Conservation (phyloP, 306 rosid genomes). For the Bauhinia variegata region DNA sequence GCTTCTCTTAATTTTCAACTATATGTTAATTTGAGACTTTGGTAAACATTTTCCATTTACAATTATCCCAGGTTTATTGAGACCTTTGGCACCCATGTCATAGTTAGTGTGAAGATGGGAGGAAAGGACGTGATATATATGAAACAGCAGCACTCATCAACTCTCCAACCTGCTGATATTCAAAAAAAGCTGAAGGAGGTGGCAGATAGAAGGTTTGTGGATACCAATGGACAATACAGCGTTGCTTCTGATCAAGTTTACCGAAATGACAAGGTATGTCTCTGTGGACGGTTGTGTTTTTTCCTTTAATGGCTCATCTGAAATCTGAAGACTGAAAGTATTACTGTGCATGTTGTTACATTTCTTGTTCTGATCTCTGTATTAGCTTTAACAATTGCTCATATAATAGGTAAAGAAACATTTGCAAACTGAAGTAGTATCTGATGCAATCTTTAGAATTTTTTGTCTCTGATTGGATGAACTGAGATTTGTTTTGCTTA, state of each 20-base stretch:
- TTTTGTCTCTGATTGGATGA: conserved; percentile 9
- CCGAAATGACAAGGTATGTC: conserved; percentile 68
- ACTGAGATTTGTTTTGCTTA: conserved; percentile 24
- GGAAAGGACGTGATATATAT: conserved; percentile 94
- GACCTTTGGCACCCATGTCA: conserved; percentile 89
- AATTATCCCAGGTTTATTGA: conserved; percentile 72
- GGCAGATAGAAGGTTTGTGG: conserved; percentile 87
- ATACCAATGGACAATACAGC: conserved; percentile 58
- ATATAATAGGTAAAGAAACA: not conserved
- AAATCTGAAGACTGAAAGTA: conserved; percentile 16
- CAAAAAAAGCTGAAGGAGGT: conserved; percentile 86
- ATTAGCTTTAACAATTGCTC: not conserved
- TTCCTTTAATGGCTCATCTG: conserved; percentile 26
- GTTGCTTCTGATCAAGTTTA: conserved; percentile 66
- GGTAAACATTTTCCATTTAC: conserved; percentile 24
- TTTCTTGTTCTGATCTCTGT: not conserved
- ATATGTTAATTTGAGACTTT: conserved; percentile 34
- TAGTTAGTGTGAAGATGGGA: conserved; percentile 96
- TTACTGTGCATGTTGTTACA: conserved; percentile 5
- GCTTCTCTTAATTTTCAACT: not conserved
- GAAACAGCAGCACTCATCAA: conserved; percentile 94
- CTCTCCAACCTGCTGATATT: conserved; percentile 86
- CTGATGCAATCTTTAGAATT: conserved; percentile 14
- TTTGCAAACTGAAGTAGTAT: not conserved
- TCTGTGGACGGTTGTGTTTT: conserved; percentile 28